These are phyloP conservation scores for Clitopilus hobsonii DNA, from an alignment of 768 basidiomycete species.

Conservation along the genomic window DNA sequence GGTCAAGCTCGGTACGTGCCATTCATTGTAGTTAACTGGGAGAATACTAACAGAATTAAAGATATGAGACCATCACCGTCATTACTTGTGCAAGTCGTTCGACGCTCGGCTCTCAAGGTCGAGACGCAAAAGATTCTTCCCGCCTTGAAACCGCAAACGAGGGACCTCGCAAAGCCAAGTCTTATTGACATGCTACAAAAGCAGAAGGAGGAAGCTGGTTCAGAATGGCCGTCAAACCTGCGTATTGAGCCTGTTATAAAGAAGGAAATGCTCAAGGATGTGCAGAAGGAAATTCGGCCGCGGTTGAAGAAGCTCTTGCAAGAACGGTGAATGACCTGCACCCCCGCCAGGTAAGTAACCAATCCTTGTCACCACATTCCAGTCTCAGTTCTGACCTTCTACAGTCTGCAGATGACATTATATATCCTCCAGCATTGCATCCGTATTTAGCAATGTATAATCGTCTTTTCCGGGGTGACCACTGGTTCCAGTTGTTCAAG, in stretches of 20 bases:
- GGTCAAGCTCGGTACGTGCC: not conserved
- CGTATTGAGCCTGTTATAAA: slow-evolving; percentile 40
- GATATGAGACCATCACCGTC: slow-evolving; percentile 31
- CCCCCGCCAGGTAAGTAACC: no score
- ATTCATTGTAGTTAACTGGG: not conserved
- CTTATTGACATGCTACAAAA: slow-evolving; percentile 31
- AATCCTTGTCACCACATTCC: no score
- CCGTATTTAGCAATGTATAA: no score
- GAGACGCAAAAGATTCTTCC: slow-evolving; percentile 24
- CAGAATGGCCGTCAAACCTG: slow-evolving; percentile 39
- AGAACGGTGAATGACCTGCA: slow-evolving; percentile 26
- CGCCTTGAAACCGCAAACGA: slow-evolving; percentile 27
- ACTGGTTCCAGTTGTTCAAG: no score
- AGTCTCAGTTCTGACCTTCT: not conserved
- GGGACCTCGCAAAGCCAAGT: slow-evolving; percentile 27
- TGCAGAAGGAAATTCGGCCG: slow-evolving; percentile 31
- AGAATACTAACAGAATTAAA: not conserved
- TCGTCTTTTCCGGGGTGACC: no score
- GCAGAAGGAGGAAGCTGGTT: slow-evolving; percentile 27
- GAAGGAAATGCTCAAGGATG: slow-evolving; percentile 31
- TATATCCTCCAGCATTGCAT: no score
- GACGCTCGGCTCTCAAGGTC: slow-evolving; percentile 25
- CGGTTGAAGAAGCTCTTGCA: slow-evolving; percentile 36
- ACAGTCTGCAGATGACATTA: no score
- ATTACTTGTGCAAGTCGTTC: slow-evolving; percentile 32